These are phyloP conservation scores for Plasmodium yoelii DNA, from an alignment of 169 alveolate genomes.

Conservation along the genomic window DNA sequence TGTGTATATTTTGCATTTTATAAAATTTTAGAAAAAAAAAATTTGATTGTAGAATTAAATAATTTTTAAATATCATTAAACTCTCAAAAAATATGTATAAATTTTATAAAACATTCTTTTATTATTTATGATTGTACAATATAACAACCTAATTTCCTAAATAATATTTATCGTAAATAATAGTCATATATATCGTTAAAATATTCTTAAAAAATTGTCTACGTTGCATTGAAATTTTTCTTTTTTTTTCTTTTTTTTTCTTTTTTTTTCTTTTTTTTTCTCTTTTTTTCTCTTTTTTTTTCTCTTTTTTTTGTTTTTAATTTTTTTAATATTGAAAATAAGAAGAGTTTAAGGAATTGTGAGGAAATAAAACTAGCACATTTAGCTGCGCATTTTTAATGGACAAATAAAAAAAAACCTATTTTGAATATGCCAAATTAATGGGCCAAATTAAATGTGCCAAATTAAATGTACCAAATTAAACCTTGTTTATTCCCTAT, in stretches of 20 bases:
- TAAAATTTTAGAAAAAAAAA: not conserved
- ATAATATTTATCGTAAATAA: not conserved
- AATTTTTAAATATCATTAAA: too few species aligned
- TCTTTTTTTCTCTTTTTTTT: not conserved
- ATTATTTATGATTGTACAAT: not conserved
- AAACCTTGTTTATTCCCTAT: too few species aligned
- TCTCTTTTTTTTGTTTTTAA: not conserved
- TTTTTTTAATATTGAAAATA: not conserved
- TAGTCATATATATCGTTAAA: not conserved
- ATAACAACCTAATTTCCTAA: not conserved
- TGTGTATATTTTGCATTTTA: not conserved
- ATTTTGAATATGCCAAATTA: too few species aligned
- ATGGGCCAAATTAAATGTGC: too few species aligned
- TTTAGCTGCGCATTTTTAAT: too few species aligned
- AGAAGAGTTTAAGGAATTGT: too few species aligned
- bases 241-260: not conserved
- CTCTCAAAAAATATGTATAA: not conserved
- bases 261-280: not conserved
- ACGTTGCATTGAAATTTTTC: not conserved
- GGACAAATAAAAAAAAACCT: too few species aligned
- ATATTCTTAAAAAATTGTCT: not conserved
- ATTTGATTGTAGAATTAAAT: not conserved
- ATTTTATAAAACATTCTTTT: not conserved
- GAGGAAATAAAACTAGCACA: too few species aligned
- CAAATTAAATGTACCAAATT: too few species aligned